Percentiles rank a stretch among this genome's conserved stretches.
Conservation (phyloP, 2,329 filamentous ascomycete species). For the Cladophialophora carrionii region DNA sequence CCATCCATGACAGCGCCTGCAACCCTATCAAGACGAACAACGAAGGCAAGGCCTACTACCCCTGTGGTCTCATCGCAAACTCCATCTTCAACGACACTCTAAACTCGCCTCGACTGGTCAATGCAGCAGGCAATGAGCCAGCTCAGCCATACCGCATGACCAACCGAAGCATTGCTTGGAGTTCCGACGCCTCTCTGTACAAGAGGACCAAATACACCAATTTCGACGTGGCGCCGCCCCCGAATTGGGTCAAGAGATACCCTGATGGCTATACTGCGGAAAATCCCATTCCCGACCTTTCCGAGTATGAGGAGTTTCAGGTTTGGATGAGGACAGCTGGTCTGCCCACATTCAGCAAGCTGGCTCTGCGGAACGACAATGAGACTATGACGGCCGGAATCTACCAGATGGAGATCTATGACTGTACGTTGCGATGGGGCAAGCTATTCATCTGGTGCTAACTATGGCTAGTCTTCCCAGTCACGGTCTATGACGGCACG, state of each 20-base stretch:
- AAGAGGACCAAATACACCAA: slow-evolving; percentile 67
- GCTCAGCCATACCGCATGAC: slow-evolving; percentile 72
- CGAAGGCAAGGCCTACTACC: slow-evolving; percentile 76
- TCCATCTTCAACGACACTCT: slow-evolving; percentile 97
- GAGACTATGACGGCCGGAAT: slow-evolving; percentile 67
- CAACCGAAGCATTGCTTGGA: slow-evolving; percentile 80
- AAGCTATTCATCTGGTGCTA: slow-evolving; percentile 21
- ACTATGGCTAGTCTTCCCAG: slow-evolving; percentile 70
- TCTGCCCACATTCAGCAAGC: slow-evolving; percentile 90
- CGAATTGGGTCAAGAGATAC: slow-evolving; percentile 78
- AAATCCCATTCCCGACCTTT: slow-evolving; percentile 70
- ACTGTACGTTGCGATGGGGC: slow-evolving; percentile 63
- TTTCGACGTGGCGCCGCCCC: slow-evolving; percentile 74
- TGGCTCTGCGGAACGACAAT: slow-evolving; percentile 80
- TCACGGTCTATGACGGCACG: slow-evolving; percentile 51
- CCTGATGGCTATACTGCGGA: slow-evolving; percentile 69
- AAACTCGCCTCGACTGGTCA: slow-evolving; percentile 64
- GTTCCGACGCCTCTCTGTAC: slow-evolving; percentile 79
- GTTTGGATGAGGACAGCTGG: slow-evolving; percentile 99
- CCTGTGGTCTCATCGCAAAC: slow-evolving; percentile 94
- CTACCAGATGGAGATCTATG: slow-evolving; percentile 75
- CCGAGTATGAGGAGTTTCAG: slow-evolving; percentile 81
- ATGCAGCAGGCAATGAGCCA: slow-evolving; percentile 48
- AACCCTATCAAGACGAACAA: slow-evolving; percentile 66
- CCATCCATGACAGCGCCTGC: slow-evolving; percentile 72